These are phyloP conservation scores for Zygnema circumcarinatum DNA, from an alignment of 139 green algal species.

Conservation along the genomic window DNA sequence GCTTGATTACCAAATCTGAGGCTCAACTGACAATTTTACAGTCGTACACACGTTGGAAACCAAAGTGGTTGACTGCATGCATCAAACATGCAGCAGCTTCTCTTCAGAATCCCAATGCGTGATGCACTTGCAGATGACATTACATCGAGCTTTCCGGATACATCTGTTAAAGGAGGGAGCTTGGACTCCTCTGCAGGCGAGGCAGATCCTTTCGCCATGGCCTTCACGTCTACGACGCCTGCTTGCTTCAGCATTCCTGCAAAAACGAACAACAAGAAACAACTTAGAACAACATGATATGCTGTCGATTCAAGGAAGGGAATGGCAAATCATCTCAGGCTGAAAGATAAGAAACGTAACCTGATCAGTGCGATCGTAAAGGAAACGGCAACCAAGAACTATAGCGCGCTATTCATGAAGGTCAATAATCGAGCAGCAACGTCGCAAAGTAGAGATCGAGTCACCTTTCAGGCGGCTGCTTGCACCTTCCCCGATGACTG, in stretches of 20 bases:
- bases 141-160: constrained; percentile 24
- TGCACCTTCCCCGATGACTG: constrained; percentile 6
- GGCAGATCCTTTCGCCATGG: background rate
- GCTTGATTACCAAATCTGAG: background rate
- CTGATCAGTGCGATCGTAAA: background rate
- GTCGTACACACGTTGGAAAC: too few species aligned
- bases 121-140: too few species aligned
- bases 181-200: background rate
- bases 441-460: background rate
- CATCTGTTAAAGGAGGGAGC: constrained; percentile 12
- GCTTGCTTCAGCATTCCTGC: constrained; percentile 29
- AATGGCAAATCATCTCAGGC: too few species aligned
- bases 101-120: too few species aligned
- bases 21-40: background rate
- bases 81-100: too few species aligned
- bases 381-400: background rate
- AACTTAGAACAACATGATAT: background rate
- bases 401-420: too few species aligned
- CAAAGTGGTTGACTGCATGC: too few species aligned
- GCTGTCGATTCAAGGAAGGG: too few species aligned
- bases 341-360: too few species aligned
- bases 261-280: background rate
- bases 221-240: constrained; percentile 33
- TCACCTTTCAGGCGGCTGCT: constrained; percentile 37
- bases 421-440: too few species aligned